Conservation (phyloP, 2,329 filamentous ascomycete species). For the Neopestalotiopsis clavispora region DNA sequence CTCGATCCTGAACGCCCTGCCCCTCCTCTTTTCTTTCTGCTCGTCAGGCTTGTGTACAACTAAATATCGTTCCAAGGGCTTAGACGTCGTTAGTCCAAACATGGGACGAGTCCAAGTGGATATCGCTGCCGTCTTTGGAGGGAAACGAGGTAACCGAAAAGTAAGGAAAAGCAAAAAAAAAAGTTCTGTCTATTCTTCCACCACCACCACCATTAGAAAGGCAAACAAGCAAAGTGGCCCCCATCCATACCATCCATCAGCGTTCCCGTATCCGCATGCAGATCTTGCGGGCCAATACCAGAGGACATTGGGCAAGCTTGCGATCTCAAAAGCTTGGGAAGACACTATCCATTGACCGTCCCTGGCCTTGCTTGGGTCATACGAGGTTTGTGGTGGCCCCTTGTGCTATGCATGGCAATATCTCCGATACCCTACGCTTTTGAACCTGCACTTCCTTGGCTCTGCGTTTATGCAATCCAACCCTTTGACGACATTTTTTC, state of each 20-base stretch:
- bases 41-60: neutral
- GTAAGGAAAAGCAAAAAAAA: neutral
- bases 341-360: neutral
- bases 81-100: slow-evolving; percentile 4
- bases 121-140: slow-evolving; percentile 6
- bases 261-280: slow-evolving; percentile 13
- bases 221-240: neutral
- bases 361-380: slow-evolving; percentile 5
- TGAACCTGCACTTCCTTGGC: slow-evolving; percentile 2
- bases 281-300: slow-evolving; percentile 7
- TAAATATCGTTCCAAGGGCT: slow-evolving; percentile 1
- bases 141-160: neutral
- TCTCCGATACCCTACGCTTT: slow-evolving; percentile 10
- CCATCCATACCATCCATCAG: neutral
- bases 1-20: neutral
- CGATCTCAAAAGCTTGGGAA: neutral
- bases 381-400: slow-evolving; percentile 15
- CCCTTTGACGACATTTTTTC: slow-evolving; percentile 10
- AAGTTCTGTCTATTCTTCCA: neutral
- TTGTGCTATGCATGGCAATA: slow-evolving; percentile 14
- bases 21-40: neutral
- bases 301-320: neutral
- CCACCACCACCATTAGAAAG: neutral
- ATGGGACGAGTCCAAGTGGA: slow-evolving; percentile 10
- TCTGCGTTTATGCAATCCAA: slow-evolving; percentile 4